These are phyloP conservation scores for Hamigera avellanea DNA, from an alignment of 495 filamentous ascomycete species.

Conservation along the genomic window DNA sequence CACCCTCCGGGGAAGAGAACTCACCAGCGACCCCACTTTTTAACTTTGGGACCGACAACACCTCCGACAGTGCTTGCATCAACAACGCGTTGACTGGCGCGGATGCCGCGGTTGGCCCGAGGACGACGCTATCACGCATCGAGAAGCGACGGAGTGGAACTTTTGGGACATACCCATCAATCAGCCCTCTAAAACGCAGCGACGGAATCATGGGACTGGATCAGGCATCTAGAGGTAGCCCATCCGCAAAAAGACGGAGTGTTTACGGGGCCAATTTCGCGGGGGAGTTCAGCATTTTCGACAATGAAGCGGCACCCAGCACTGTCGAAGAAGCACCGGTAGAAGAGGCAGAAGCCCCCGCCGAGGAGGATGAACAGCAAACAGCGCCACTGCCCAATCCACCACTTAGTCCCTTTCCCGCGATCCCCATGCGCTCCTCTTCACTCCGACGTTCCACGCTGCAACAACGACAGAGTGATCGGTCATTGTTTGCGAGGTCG, in stretches of 20 bases:
- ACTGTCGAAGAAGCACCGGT: slow-evolving; percentile 12
- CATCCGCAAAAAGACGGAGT: slow-evolving; percentile 78
- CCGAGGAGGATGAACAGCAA: slow-evolving; percentile 14
- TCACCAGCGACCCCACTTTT: slow-evolving; percentile 17
- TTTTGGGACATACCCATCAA: slow-evolving; percentile 41
- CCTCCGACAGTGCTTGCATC: slow-evolving; percentile 28
- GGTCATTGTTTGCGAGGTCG: slow-evolving; percentile 43
- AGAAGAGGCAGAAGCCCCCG: slow-evolving; percentile 15
- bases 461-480: slow-evolving; percentile 63
- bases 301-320: slow-evolving; percentile 18
- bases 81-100: slow-evolving; percentile 28
- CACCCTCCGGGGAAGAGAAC: slow-evolving; percentile 46
- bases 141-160: slow-evolving; percentile 38
- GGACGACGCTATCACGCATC: slow-evolving; percentile 29
- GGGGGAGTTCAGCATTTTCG: slow-evolving; percentile 62
- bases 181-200: slow-evolving; percentile 84
- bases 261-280: slow-evolving; percentile 54
- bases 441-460: slow-evolving; percentile 78
- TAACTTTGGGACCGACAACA: slow-evolving; percentile 29
- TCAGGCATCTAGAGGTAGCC: slow-evolving; percentile 62
- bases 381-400: slow-evolving; percentile 14
- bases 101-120: slow-evolving; percentile 38
- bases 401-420: slow-evolving; percentile 28
- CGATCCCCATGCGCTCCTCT: slow-evolving; percentile 44
- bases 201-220: slow-evolving; percentile 86